Evolutionary conservation across 2,329 filamentous ascomycete genomes (phyloP).

Genomic region (Chaetomiaceae sp.): DNA sequence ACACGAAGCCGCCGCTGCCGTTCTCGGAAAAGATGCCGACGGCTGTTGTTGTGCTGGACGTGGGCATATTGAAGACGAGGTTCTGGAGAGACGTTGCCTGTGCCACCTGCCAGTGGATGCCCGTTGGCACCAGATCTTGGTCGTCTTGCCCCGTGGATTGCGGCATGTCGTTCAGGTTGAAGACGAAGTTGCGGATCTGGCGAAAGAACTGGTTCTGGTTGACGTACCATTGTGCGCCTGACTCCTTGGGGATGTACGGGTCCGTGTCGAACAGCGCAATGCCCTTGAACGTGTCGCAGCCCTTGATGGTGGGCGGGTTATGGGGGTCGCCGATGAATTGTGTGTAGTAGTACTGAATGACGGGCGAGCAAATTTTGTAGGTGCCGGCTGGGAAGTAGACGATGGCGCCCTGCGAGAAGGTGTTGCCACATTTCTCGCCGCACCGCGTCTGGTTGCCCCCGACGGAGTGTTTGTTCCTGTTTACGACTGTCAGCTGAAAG

Average conservation of each 20-base stretch:
- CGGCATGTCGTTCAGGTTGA: constrained; percentile 49
- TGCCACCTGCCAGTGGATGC: constrained; percentile 64
- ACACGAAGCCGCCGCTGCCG: constrained; percentile 27
- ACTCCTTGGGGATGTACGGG: constrained; percentile 29
- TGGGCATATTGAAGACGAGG: constrained; percentile 44
- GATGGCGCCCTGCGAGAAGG: constrained; percentile 51
- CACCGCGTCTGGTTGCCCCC: constrained; percentile 44
- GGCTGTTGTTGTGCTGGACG: constrained; percentile 15
- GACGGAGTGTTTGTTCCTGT: not conserved
- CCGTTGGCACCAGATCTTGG: constrained; percentile 34
- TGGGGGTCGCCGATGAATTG: constrained; percentile 63
- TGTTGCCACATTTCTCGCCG: constrained; percentile 46
- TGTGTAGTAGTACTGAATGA: constrained; percentile 65
- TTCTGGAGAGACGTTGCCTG: constrained; percentile 57
- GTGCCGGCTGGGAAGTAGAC: constrained; percentile 67
- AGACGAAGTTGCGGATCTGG: constrained; percentile 50
- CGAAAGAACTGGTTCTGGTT: constrained; percentile 49
- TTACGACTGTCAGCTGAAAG: too few species aligned
- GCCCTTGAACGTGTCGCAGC: constrained; percentile 41
- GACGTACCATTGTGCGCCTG: constrained; percentile 3
- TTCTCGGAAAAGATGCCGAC: constrained; percentile 50
- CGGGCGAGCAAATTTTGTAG: constrained; percentile 57
- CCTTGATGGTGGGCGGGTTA: constrained; percentile 48
- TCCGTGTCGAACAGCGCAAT: constrained; percentile 43
- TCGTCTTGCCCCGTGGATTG: constrained; percentile 26